Base-by-base conservation (phyloP, 2,329 filamentous ascomycete species). In the Pseudogymnoascus sp. region DNA sequence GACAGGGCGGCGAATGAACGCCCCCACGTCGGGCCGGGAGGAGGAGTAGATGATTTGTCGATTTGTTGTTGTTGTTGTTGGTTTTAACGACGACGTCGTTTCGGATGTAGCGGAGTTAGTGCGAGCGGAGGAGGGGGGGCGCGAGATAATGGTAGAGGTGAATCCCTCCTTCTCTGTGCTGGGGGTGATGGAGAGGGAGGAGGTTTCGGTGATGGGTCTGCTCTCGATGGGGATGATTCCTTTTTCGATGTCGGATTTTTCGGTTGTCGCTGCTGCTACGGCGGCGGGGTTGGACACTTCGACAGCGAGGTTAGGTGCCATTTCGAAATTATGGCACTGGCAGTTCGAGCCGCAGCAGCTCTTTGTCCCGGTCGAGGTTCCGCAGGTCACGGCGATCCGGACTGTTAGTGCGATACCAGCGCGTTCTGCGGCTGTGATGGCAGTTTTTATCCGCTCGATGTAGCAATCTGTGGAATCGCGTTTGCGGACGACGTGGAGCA, bases 381-480 rank as follows among this genome's bases (percentile, higher is more conserved):
- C 37, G 25, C 50, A 59, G 1, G 84, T 86, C 18, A 85, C 77
- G 28, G 83, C 81, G 12, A 86, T 75, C 64, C 83, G 78, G 1
- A 85, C 78, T 12, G 71, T 75, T 44, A 86, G 70, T 60, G 80
- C 77, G 35, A 85, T 75, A 37, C 80, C 82, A 5, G 74, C 72
- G 1, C 72, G 75, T 37, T 75, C 73, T 5, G 78, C 78, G 28
- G 70, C 73, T 5, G 75, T 70, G 64, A 83, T 69, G 65, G 80
- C 74, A 70, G 78, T 70, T 68, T 78, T 75, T 7, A 83, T 70
- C 6, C 82, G 76, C 42, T 78, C 74, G 2, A 79, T 74, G 65
- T 86, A 87, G 66, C 83, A 85, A 21, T 77, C 76, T 2, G 84
- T 77, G 69, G 86, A 82, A 40, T 81, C 77, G 2, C 77, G 76